Conservation (phyloP, 139 green algal genomes). For the Monoraphidium neglectum region DNA sequence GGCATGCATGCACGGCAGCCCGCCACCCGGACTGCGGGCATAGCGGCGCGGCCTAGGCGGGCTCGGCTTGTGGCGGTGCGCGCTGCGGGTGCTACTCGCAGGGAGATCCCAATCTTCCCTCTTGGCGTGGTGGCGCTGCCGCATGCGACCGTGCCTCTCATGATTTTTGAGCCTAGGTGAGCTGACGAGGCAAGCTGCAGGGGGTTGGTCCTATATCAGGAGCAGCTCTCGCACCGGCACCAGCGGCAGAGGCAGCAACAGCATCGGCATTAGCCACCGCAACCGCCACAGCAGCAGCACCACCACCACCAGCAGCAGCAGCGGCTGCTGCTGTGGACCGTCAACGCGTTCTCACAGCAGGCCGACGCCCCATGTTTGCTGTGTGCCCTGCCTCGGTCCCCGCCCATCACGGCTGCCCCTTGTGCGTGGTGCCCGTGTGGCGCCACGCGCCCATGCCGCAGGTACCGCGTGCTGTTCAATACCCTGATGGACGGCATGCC, state of each 20-base stretch:
- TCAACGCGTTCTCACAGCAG: no score
- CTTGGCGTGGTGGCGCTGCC: conserved; percentile 64
- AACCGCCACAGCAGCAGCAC: no score
- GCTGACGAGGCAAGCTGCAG: neutral
- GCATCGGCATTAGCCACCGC: no score
- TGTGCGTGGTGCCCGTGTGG: neutral
- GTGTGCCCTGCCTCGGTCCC: neutral
- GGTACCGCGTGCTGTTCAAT: conserved; percentile 64
- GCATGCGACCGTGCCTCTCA: conserved; percentile 46
- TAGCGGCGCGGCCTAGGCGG: neutral
- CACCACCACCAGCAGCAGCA: no score
- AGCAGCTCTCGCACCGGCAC: neutral
- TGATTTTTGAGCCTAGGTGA: conserved; percentile 72
- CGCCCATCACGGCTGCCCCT: no score
- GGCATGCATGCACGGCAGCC: no score
- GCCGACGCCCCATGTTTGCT: no score
- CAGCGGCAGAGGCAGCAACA: no score
- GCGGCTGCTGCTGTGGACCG: no score
- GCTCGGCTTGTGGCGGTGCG: neutral
- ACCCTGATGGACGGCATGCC: conserved; percentile 39
- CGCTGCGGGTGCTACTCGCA: conserved; percentile 1
- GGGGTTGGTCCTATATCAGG: neutral
- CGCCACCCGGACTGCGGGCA: no score
- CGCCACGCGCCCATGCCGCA: neutral
- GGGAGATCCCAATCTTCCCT: conserved; percentile 65